These are phyloP conservation scores for Lolium perenne DNA, from an alignment of 176 grass and related monocot species.

Conservation along the genomic window DNA sequence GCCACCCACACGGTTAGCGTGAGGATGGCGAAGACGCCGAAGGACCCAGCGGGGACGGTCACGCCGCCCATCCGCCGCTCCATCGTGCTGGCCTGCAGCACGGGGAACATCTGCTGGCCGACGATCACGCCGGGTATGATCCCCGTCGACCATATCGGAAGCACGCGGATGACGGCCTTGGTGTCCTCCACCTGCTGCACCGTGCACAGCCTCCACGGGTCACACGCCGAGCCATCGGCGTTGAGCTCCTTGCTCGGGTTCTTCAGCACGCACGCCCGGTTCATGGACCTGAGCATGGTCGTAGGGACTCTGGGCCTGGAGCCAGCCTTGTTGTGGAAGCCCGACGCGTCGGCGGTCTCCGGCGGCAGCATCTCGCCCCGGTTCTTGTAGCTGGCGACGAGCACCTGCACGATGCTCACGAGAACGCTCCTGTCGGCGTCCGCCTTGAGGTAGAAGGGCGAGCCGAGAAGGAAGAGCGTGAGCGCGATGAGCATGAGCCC, in stretches of 20 bases:
- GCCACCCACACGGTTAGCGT: constrained; percentile 72
- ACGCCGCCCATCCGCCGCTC: constrained; percentile 44
- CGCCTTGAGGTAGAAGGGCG: constrained; percentile 57
- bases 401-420: constrained; percentile 51
- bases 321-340: constrained; percentile 35
- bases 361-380: constrained; percentile 43
- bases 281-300: constrained; percentile 48
- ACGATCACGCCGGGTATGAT: constrained; percentile 62
- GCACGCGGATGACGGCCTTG: constrained; percentile 64
- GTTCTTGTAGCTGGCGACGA: constrained; percentile 57
- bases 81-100: constrained; percentile 67
- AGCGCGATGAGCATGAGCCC: constrained; percentile 59
- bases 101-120: constrained; percentile 53
- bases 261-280: constrained; percentile 65
- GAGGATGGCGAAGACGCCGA: constrained; percentile 56
- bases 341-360: constrained; percentile 33
- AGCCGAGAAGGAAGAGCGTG: constrained; percentile 56
- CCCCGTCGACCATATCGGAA: constrained; percentile 76
- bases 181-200: constrained; percentile 76
- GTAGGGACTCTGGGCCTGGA: constrained; percentile 49
- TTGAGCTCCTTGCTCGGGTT: constrained; percentile 43
- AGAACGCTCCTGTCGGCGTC: constrained; percentile 49
- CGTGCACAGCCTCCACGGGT: constrained; percentile 61
- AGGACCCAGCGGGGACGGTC: constrained; percentile 52
- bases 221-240: constrained; percentile 26